These are phyloP conservation scores for Vachellia collinsii DNA, from an alignment of 306 rosid species.

Conservation along the genomic window DNA sequence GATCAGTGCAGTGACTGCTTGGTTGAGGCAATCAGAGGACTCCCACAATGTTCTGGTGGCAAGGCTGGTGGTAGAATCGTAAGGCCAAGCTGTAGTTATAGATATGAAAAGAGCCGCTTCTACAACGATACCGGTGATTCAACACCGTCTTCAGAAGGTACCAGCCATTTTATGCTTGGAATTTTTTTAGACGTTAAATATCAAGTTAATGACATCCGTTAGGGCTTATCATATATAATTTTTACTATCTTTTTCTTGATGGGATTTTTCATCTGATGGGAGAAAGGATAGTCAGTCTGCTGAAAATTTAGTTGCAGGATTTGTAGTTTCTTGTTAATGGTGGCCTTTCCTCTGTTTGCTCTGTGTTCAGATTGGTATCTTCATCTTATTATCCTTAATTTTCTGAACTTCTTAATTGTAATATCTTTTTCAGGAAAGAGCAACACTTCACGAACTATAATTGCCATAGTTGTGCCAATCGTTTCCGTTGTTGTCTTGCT, in stretches of 20 bases:
- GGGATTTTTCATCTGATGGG: neutral
- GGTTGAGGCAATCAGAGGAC: neutral
- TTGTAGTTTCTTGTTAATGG: neutral
- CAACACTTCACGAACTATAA: constrained; percentile 28
- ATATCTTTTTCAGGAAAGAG: constrained; percentile 40
- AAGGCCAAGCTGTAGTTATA: constrained; percentile 47
- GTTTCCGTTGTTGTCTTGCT: constrained; percentile 26
- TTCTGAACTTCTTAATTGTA: neutral
- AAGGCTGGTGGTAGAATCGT: constrained; percentile 27
- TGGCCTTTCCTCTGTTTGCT: neutral
- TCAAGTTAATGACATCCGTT: neutral
- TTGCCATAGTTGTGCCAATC: constrained; percentile 34
- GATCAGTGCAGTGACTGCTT: constrained; percentile 42
- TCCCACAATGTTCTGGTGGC: constrained; percentile 31
- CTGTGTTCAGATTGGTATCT: neutral
- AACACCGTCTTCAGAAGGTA: constrained; percentile 33
- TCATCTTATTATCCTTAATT: neutral
- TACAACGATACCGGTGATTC: neutral
- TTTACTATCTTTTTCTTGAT: neutral
- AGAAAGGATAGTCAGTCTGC: neutral
- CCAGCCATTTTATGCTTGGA: neutral
- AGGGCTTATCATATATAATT: neutral
- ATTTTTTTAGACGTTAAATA: neutral
- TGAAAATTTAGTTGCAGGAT: neutral
- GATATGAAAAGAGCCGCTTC: constrained; percentile 38